Base-by-base conservation (phyloP, 352 stramenopile species). In the Phytopythium oedochilum region DNA sequence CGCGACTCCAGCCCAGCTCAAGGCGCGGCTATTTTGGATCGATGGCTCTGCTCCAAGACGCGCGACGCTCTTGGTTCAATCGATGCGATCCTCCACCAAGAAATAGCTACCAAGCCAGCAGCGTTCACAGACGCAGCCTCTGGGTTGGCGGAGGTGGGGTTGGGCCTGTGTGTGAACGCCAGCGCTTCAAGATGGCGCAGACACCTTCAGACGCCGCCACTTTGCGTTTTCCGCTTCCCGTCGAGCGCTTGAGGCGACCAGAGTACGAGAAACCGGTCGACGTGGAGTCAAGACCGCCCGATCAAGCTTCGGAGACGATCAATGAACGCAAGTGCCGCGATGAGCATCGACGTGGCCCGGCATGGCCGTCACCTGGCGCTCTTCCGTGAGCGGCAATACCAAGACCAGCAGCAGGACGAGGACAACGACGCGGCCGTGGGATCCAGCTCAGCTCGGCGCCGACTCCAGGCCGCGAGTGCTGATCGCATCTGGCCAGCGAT, bases 391-490 rank as follows among this genome's bases (percentile, higher is more conserved):
- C 25, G 31, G 6, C 44, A 38, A 9, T 9, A 36, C 18, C 45
- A 39, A 25, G 26, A 52, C 11, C 45, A 36, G 28, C 45, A 52
- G 8, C 45, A 52, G 20, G 31, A 52, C 17, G 45, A 52, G 14
- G 44, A 50, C 14, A 25, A 50, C 23, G 44, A 25, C 2, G 26
- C 18, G 1, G 18, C 28, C 26, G 17, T 10, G 18, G 25, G 6
- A 39, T 15, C 15, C 15, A 14, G 15, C 18, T 39, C 45, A 1
- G 12, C 3, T 52, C 45, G 39, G 8, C 23, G 15, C 5, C 26
- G 7, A 9, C 43, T 4, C 43, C 23, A 34, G 26, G 17, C 14
- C 3, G 12, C 26, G 39, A 52, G 28, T 10, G 4, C 31, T 23
- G 45, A 52, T 52, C 45, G 28, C 15, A 2, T 7, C 25, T 28